A percentile compares a stretch with the other conserved stretches of the same genome.
These are phyloP conservation scores for Geranium brycei DNA, from an alignment of 345 rosid genomes.

Conservation along the genomic window DNA sequence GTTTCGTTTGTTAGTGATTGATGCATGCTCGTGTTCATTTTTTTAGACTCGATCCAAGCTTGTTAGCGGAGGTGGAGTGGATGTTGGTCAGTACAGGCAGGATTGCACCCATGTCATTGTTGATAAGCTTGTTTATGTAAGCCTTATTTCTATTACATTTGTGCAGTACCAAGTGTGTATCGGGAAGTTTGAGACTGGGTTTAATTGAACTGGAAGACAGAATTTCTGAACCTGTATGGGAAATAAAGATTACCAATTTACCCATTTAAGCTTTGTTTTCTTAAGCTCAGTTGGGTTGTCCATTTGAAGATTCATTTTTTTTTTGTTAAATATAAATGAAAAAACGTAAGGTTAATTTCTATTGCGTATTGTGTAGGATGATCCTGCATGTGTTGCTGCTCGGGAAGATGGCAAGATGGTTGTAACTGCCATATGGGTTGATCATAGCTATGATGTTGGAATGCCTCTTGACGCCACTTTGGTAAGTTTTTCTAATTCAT, in stretches of 20 bases:
- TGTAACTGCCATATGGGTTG: constrained; percentile 72
- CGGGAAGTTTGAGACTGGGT: not conserved
- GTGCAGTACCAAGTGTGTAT: too few relatives aligned
- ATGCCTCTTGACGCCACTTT: constrained; percentile 52
- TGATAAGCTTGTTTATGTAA: too few relatives aligned
- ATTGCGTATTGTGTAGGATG: constrained; percentile 35
- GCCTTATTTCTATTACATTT: too few relatives aligned
- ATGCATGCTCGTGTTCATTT: too few relatives aligned
- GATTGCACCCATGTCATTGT: too few relatives aligned
- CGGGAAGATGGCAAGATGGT: constrained; percentile 59
- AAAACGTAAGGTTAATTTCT: not conserved
- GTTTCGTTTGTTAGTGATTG: too few relatives aligned
- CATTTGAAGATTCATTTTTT: not conserved
- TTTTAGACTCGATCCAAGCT: too few relatives aligned
- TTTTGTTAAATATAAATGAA: too few relatives aligned
- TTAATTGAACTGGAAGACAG: not conserved
- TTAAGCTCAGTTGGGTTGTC: too few relatives aligned
- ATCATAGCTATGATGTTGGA: constrained; percentile 66
- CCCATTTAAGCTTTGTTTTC: not conserved
- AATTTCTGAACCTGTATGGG: not conserved
- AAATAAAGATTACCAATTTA: not conserved
- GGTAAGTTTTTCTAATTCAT: constrained; percentile 27
- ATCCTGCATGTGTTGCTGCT: constrained; percentile 62
- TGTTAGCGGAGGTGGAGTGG: too few relatives aligned
- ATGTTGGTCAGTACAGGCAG: too few relatives aligned